A percentile compares a stretch with the other conserved stretches of the same genome.
phyloP scores from a whole-genome alignment of 2,329 filamentous ascomycete genomes.

The Esteya vermicola region DNA sequence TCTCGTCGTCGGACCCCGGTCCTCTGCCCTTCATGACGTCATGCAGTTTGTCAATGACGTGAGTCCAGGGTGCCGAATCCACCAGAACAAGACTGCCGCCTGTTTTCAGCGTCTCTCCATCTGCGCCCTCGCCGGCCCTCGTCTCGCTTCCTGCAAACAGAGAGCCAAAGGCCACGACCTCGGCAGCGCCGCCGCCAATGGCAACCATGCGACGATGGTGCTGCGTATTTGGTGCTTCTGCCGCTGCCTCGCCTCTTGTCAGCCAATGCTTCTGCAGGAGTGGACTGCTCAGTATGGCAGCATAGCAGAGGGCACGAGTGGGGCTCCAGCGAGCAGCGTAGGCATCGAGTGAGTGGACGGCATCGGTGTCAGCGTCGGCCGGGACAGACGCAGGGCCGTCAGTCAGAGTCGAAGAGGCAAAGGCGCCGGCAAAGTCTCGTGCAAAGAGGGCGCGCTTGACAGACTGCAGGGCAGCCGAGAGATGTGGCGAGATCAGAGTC shows the following conservation, averaged over 20 bases:
- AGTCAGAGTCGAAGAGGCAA: constrained; percentile 32
- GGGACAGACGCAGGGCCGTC: not conserved
- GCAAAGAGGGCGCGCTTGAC: constrained; percentile 79
- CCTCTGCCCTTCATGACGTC: constrained; percentile 40
- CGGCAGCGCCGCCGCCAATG: constrained; percentile 44
- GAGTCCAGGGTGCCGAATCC: constrained; percentile 68
- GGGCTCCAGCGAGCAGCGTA: constrained; percentile 91
- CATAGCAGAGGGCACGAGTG: constrained; percentile 69
- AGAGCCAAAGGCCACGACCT: constrained; percentile 41
- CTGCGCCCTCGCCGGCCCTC: no score
- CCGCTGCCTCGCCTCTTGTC: no score
- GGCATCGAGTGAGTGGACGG: constrained; percentile 46
- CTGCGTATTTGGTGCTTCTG: no score
- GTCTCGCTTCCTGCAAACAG: constrained; percentile 19
- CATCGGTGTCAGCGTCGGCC: not conserved
- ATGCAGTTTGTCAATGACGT: constrained; percentile 45
- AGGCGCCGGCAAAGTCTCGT: constrained; percentile 71
- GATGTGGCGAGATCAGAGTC: constrained; percentile 29
- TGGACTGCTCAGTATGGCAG: constrained; percentile 30
- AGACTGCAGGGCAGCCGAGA: constrained; percentile 52
- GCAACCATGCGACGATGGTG: constrained; percentile 6
- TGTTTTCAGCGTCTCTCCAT: constrained; percentile 3
- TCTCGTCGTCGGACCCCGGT: constrained; percentile 21
- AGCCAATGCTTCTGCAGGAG: constrained; percentile 7
- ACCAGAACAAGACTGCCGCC: constrained; percentile 45